These are phyloP conservation scores for Pachyrhizus erosus DNA, from an alignment of 306 rosid species.

Conservation along the genomic window DNA sequence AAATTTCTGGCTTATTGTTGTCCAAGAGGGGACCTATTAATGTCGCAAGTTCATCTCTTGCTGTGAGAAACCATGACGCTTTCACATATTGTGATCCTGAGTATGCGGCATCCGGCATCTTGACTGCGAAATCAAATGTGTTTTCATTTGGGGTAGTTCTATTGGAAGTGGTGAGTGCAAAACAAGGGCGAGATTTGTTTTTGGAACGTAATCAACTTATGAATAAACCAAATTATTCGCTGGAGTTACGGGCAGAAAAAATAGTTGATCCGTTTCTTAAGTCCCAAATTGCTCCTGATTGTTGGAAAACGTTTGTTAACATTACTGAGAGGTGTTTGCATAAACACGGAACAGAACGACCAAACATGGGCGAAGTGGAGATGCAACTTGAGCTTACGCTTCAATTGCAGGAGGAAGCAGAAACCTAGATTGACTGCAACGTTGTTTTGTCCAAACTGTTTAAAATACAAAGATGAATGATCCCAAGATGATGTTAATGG, in stretches of 20 bases:
- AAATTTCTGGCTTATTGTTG: not conserved
- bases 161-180: not conserved
- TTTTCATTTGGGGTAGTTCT: not conserved
- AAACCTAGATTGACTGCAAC: not conserved
- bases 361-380: not conserved
- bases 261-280: not conserved
- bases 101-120: not conserved
- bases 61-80: not conserved
- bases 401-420: slow-evolving; percentile 1
- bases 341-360: not conserved
- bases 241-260: not conserved
- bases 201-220: not conserved
- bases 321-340: slow-evolving; percentile 1
- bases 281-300: not conserved
- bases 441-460: not conserved
- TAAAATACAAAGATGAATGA: not conserved
- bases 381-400: not conserved
- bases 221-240: not conserved
- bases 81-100: not conserved
- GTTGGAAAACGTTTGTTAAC: not conserved
- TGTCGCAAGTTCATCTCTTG: not conserved
- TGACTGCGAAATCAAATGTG: not conserved
- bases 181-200: not conserved
- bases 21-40: not conserved
- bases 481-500: not conserved